Evolutionary conservation across 2,329 filamentous ascomycete species (phyloP), one percentile per base, ranked within the genome.

Genomic region (Colletotrichum kahawae): DNA sequence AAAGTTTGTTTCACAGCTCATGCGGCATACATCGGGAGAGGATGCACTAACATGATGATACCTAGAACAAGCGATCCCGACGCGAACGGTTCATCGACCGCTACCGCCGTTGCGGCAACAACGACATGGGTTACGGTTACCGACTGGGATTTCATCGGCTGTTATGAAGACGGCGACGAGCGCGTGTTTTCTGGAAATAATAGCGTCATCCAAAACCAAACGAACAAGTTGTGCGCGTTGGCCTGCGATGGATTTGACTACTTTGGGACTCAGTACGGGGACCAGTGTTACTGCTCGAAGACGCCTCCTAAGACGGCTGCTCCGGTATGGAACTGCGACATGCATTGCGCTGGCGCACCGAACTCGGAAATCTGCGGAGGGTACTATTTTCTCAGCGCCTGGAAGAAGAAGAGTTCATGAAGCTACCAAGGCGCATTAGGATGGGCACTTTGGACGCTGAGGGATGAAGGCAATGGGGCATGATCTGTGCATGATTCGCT

Each of bases 331-430:
- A 74, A 66, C n/a, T 74, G 71, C 60, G 24, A 74, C 7, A 71
- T 66, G 71, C 67, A 71, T 31, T 71, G 71, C 54, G 69, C 33
- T 14, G 71, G 67, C 16, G 60, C 71, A n/a, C 36, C 36, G 14
- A 71, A 64, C 13, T 74, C 71, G 7, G 71, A 74, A 14, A 67
- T 74, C 4, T 71, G 67, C 60, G 71, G 71, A 6, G 60, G 67
- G 1, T 66, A 71, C 31, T 71, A 65, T 16, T 71, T 71, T 10
- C 16, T 74, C 60, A 71, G 71, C n/a, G 67, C 60, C 3, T 74
- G 71, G 60, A 74, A 66, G 60, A 71, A 60, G 36, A 73, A 69
- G 56, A 54, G 27, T 33, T 34, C 29, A 6, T 38, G n/a, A 33
- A 16, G 5, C 10, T 4, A 31, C 10, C 12, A 9, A 21, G 18